phyloP scores from a whole-genome alignment of 192 early-diverging fungal species.

The Funneliformis mosseae region DNA sequence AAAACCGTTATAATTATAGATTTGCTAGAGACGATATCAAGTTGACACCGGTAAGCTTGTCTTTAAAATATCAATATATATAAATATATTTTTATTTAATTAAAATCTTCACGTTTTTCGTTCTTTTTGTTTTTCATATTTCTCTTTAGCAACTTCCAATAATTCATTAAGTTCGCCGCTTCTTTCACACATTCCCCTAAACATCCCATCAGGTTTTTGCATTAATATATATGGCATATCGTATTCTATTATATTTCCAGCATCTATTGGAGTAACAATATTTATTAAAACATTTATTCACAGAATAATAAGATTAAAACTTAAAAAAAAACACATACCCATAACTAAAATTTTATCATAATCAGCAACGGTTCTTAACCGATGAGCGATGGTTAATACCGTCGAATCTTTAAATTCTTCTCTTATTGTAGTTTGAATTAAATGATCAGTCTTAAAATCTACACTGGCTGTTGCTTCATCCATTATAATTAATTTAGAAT shows the following conservation, averaged over 20 bases:
- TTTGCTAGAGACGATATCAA: no score
- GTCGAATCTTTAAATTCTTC: constrained; percentile 71
- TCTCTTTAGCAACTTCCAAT: constrained; percentile 60
- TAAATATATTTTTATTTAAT: no score
- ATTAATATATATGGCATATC: constrained; percentile 75
- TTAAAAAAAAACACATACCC: constrained; percentile 17
- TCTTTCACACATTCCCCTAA: constrained; percentile 78
- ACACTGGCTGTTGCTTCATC: constrained; percentile 93
- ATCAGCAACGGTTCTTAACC: constrained; percentile 76
- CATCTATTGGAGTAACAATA: constrained; percentile 56
- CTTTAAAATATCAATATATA: no score
- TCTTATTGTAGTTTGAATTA: constrained; percentile 84
- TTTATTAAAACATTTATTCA: background rate
- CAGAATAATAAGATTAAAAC: background rate
- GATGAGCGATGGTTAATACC: constrained; percentile 84
- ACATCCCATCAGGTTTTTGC: constrained; percentile 58
- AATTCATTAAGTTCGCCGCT: constrained; percentile 79
- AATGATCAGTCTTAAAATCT: constrained; percentile 78
- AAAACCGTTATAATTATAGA: no score
- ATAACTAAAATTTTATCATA: constrained; percentile 66
- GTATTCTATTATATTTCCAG: constrained; percentile 81
- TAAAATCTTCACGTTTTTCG: background rate
- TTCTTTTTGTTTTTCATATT: constrained; percentile 6
- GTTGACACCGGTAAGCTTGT: no score
- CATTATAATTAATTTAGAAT: constrained; percentile 68